Evolutionary conservation across 805 yeast species (phyloP), one percentile per base, ranked within the genome.

Genomic region (Saturnispora besseyi): DNA sequence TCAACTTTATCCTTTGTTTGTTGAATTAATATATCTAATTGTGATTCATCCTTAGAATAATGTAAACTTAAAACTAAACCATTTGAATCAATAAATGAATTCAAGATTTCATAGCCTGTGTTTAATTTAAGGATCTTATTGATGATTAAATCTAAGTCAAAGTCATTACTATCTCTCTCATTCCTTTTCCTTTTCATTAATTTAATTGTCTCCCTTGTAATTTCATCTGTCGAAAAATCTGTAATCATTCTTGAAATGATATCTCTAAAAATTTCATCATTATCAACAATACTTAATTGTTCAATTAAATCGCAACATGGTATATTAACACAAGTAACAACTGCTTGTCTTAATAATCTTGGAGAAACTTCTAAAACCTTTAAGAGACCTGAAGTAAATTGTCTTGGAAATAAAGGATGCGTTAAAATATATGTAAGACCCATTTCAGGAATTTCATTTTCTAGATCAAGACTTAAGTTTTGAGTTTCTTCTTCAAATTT

Each of bases 361-460:
- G 87, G 82, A 10, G 75, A 66, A 43, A 74, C 72, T 29, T 55
- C 54, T 28, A 87, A 68, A 37, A 67, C 69, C 13, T 70, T 60
- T 41, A 91, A 66, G 42, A 90, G 63, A 1, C 80, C 81, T 4
- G 68, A 65, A 9, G 87, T 71, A 52, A 73, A 76, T 18, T 72
- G 67, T 13, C 70, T 64, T 9, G 97, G 96, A 66, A 84, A 89
- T 18, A 87, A 68, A 15, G 96, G 96, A 68, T 91, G 96, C 2
- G 96, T 85, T 54, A 91, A 71, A 32, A 90, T 71, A 60, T 87
- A 90, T 1, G 84, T 76, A 44, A 87, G 65, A 2, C 88, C 72
- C 44, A 67, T 67, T 58, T 82, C 81, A 46, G 93, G 79, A 33
- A 75, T 57, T 50, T 73, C 71, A 12, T 33, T 36, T 12, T 58